Conservation (phyloP, 208 protist species). For the Phytomonas sp. region DNA sequence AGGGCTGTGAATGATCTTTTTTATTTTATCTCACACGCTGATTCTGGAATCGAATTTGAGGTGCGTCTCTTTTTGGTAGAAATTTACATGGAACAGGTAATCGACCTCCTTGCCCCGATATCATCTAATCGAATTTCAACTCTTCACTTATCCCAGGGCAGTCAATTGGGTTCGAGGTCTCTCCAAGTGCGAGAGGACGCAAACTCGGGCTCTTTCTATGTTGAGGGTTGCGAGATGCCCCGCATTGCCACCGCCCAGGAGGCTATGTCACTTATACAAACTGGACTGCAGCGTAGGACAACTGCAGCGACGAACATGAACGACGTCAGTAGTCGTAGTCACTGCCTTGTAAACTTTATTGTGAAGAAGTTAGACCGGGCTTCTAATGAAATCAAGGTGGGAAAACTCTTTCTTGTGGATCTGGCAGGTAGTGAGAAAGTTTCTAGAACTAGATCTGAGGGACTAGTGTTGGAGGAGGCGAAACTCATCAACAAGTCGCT, state of each 20-base stretch:
- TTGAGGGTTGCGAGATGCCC: slow-evolving; percentile 85
- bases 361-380: slow-evolving; percentile 52
- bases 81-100: slow-evolving; percentile 96
- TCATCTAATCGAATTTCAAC: not conserved
- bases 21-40: slow-evolving; percentile 49
- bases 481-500: slow-evolving; percentile 91
- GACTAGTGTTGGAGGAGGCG: slow-evolving; percentile 86
- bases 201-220: slow-evolving; percentile 60
- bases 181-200: slow-evolving; percentile 73
- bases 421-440: slow-evolving; percentile 89
- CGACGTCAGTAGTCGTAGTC: slow-evolving; percentile 76
- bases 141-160: not conserved
- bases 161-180: slow-evolving; percentile 1
- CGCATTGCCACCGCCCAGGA: slow-evolving; percentile 79
- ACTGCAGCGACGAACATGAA: slow-evolving; percentile 87
- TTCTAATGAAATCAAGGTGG: slow-evolving; percentile 56
- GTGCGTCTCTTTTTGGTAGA: slow-evolving; percentile 94
- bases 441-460: slow-evolving; percentile 67
- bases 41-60: slow-evolving; percentile 83
- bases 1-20: slow-evolving; percentile 92
- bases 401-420: slow-evolving; percentile 88
- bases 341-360: slow-evolving; percentile 79
- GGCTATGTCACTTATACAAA: slow-evolving; percentile 72
- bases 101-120: slow-evolving; percentile 85
- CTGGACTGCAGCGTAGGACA: slow-evolving; percentile 55